Conservation (phyloP, 177 flowering plant species). For the Vitis hybrid region DNA sequence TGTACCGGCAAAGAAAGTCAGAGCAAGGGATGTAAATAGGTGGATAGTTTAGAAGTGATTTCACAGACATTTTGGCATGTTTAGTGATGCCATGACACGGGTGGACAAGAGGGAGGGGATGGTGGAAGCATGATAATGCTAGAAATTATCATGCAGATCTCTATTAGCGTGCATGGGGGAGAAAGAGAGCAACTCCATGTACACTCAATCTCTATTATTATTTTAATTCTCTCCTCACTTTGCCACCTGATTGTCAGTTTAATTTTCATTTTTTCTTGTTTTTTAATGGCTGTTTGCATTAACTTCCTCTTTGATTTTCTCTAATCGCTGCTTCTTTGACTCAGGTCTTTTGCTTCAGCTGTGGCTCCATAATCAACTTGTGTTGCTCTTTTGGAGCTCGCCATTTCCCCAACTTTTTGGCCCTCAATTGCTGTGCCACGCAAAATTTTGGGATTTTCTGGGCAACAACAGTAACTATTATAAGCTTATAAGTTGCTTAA, state of each 20-base stretch:
- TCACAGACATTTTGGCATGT: too few species aligned
- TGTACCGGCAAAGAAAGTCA: too few species aligned
- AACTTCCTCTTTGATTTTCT: background rate
- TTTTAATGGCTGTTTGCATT: background rate
- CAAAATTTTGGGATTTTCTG: background rate
- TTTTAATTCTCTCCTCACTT: background rate
- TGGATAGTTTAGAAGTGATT: too few species aligned
- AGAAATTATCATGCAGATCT: too few species aligned
- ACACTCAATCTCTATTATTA: too few species aligned
- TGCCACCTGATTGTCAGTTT: background rate
- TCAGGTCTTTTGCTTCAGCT: conserved; percentile 12
- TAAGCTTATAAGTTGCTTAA: background rate
- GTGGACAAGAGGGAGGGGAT: too few species aligned
- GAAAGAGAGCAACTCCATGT: too few species aligned
- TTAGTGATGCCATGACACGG: too few species aligned
- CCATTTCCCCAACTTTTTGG: background rate
- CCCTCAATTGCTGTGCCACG: background rate
- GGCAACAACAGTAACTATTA: background rate
- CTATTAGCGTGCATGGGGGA: too few species aligned
- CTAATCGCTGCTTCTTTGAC: background rate
- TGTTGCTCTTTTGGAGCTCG: conserved; percentile 3
- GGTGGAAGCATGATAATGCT: too few species aligned
- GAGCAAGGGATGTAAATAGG: too few species aligned
- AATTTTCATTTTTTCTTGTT: background rate
- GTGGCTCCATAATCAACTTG: background rate